These are phyloP conservation scores for Aegilops bicornis DNA, from an alignment of 176 grass and related monocot genomes.

Conservation along the genomic window DNA sequence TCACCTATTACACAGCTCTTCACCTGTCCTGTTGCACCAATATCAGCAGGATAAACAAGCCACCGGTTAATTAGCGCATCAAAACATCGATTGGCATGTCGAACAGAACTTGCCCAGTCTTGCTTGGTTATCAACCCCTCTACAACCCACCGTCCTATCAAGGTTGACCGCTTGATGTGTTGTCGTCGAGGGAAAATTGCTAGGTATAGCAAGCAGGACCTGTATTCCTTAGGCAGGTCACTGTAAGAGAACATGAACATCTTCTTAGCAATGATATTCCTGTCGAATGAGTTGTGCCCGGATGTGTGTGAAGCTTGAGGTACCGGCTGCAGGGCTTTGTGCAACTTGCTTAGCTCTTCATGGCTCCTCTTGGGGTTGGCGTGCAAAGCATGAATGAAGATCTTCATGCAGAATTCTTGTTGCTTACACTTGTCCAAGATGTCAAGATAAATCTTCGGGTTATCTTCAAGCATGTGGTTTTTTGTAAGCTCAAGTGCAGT, in stretches of 20 bases:
- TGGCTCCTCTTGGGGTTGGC: not conserved
- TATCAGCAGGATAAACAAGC: not conserved
- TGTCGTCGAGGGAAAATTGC: not conserved
- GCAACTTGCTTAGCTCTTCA: not conserved
- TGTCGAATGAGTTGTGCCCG: not conserved
- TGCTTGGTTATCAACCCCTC: not conserved
- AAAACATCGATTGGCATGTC: slow-evolving; percentile 4
- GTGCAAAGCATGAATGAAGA: not conserved
- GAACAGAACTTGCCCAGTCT: not conserved
- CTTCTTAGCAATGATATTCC: not conserved
- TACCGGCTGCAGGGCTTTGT: not conserved
- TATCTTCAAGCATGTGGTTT: not conserved
- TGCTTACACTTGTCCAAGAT: not conserved
- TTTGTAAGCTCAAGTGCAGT: not conserved
- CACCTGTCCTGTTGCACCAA: not conserved
- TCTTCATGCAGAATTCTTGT: not conserved
- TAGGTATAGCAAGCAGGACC: slow-evolving; percentile 6
- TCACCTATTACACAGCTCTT: not conserved
- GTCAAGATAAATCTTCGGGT: not conserved
- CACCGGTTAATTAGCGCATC: not conserved
- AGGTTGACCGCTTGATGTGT: not conserved
- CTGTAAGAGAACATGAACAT: not conserved
- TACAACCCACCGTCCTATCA: not conserved
- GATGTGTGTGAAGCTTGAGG: no score
- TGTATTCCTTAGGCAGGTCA: not conserved